Percentiles rank a stretch among this genome's conserved stretches.
Evolutionary conservation across 1,284 basidiomycete species (phyloP).

Genomic region (Tremellales sp.): DNA sequence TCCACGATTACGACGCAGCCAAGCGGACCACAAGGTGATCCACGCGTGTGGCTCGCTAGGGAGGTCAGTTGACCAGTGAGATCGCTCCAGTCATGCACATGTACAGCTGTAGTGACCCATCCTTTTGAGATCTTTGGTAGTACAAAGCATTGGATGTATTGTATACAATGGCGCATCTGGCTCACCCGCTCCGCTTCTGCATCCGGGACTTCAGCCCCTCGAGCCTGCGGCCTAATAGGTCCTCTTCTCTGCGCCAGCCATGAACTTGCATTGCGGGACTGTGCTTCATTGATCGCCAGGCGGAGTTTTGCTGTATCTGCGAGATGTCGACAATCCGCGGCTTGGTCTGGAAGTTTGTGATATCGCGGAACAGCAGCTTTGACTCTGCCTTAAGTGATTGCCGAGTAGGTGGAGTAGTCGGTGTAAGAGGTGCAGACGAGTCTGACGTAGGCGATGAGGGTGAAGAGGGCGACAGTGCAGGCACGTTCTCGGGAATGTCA

Average conservation of each 20-base stretch:
- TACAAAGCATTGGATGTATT: too few species aligned
- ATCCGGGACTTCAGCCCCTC: slow-evolving; percentile 53
- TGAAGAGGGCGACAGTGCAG: slow-evolving; percentile 21
- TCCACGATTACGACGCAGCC: too few species aligned
- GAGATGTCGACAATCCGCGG: slow-evolving; percentile 79
- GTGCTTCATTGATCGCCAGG: slow-evolving; percentile 71
- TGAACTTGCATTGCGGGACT: slow-evolving; percentile 72
- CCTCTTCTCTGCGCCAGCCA: slow-evolving; percentile 69
- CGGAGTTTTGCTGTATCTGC: slow-evolving; percentile 48
- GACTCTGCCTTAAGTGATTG: slow-evolving; percentile 71
- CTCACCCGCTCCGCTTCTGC: too few species aligned
- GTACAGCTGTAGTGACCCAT: too few species aligned
- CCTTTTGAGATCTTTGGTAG: too few species aligned
- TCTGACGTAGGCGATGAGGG: slow-evolving; percentile 11
- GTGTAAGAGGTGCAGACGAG: slow-evolving; percentile 11
- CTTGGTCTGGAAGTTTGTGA: slow-evolving; percentile 72
- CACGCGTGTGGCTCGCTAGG: too few species aligned
- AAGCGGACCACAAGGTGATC: too few species aligned
- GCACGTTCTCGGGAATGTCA: slow-evolving; percentile 8
- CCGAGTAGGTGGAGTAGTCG: slow-evolving; percentile 54
- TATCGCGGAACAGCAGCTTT: slow-evolving; percentile 73
- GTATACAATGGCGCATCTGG: too few species aligned
- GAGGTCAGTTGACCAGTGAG: too few species aligned
- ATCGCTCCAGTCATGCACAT: too few species aligned
- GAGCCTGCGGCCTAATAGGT: slow-evolving; percentile 63